Base-by-base conservation (phyloP, 306 rosid species). In the Inga oerstediana region DNA sequence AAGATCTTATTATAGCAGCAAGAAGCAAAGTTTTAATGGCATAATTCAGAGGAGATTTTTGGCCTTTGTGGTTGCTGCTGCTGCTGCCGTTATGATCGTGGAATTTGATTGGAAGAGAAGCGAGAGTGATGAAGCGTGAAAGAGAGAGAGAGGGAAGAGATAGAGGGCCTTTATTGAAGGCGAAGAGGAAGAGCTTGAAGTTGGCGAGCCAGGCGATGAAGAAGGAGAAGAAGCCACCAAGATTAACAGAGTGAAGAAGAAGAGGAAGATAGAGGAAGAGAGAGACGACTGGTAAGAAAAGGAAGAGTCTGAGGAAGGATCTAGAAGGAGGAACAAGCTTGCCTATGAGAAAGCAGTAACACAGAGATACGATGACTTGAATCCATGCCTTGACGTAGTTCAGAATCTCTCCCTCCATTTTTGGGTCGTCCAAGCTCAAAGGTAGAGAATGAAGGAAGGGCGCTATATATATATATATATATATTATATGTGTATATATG, bases 201-300 rank as follows among this genome's bases (percentile, higher is more conserved):
- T 84, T 86, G 0, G 87, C 85, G 37, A 89, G 88, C 92, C 92
- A 89, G 4, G 80, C 17, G 20, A 89, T 32, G 84, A 84, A 81
- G 84, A 86, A 86, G 24, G 82, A 48, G 43, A 81, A 19, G 12
- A 79, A 8, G 54, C 89, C 91, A 13, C 39, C 20, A 13, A 88
- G 85, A 61, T 89, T 89, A 32, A 88, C 0, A 35, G 88, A 22
- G 17, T 56, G 66, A n/a, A 84, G 81, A 10, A 17, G 2, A 11
- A 88, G 84, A 72, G 89, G 91, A 72, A 81, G 84, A 72, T 14
- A 0, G 9, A 88, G 83, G 49, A 66, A 79, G 44, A 88, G 78
- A 79, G 44, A 88, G 78, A 32, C 34, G 34, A 32, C 34, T 32
- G 34, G 34, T 32, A 32, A 32, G 34, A 32, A 32, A 32, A 32